A percentile compares a stretch with the other conserved stretches of the same genome.
phyloP scores from a whole-genome alignment of 257 asterid genomes.

The Cinchona pubescens region DNA sequence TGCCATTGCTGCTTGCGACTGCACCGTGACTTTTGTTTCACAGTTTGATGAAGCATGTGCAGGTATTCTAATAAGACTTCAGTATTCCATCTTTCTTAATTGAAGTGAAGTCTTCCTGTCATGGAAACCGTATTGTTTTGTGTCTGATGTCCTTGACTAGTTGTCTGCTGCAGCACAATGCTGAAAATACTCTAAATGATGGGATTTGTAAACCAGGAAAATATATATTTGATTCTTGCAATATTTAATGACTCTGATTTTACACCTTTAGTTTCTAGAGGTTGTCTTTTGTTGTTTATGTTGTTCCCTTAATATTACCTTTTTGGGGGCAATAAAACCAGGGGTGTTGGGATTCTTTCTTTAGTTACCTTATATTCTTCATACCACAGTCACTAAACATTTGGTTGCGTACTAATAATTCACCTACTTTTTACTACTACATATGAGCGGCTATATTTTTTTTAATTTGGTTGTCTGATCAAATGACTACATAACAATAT shows the following conservation, averaged over 20 bases:
- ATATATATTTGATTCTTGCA: background rate
- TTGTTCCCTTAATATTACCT: no score
- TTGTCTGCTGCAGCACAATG: background rate
- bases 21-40: conserved; percentile 44
- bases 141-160: background rate
- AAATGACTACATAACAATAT: no score
- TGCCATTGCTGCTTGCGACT: conserved; percentile 71
- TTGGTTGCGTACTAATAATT: no score
- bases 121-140: background rate
- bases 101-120: background rate
- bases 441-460: no score
- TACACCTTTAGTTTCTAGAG: background rate
- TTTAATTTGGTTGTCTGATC: no score
- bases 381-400: no score
- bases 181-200: background rate
- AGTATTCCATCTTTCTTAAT: no score
- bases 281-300: no score
- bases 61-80: conserved; percentile 42
- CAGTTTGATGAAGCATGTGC: conserved; percentile 71
- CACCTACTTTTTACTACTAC: no score
- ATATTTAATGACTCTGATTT: background rate
- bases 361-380: no score
- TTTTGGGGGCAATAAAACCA: no score
- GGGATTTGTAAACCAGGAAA: background rate
- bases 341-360: no score